Evolutionary conservation across 108 stramenopile genomes (phyloP), one percentile per base, ranked within the genome.

Genomic region (Conticribra weissflogii): DNA sequence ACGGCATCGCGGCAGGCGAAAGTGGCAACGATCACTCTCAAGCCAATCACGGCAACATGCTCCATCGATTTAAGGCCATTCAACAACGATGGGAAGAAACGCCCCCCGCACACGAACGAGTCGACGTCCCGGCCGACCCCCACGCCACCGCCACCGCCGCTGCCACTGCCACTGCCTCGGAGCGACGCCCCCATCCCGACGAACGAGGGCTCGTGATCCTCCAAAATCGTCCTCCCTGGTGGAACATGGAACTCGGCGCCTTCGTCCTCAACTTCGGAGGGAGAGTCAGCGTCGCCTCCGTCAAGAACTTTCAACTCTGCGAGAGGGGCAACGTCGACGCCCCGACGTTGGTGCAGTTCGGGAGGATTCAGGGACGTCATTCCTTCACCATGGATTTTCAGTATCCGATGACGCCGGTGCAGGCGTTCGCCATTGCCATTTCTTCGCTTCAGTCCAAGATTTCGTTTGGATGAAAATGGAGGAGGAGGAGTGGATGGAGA

Each of bases 261-360:
- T 94, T 94, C 54, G 90, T 94, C n/a, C 65, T 94, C 31, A 94
- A 94, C 54, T 94, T 94, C 81, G 90, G 93, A 44, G 93, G 93
- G 0, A 78, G 93, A 18, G 93, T 94, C 1, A 92, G 88, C 54
- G 90, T 94, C 12, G 93, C 93, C 9, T 90, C 88, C 24, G 93
- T 94, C 16, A 94, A 94, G 63, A 94, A 94, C 60, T 94, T 94
- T 77, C 93, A 94, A 77, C 71, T 94, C 14, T 91, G 90, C 36
- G 87, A 95, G 63, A 78, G 87, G 21, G 80, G 64, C 22, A 84
- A 87, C 66, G 88, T 90, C 33, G 91, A 95, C 29, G 36, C 36
- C 5, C 63, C 88, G 49, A 86, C 90, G 23, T 88, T 94, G 90
- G 75, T 92, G 24, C 93, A 94, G 56, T 94, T 94, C 59, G 93